Evolutionary conservation across 139 green algal species (phyloP).

Genomic region (Volvox africanus): DNA sequence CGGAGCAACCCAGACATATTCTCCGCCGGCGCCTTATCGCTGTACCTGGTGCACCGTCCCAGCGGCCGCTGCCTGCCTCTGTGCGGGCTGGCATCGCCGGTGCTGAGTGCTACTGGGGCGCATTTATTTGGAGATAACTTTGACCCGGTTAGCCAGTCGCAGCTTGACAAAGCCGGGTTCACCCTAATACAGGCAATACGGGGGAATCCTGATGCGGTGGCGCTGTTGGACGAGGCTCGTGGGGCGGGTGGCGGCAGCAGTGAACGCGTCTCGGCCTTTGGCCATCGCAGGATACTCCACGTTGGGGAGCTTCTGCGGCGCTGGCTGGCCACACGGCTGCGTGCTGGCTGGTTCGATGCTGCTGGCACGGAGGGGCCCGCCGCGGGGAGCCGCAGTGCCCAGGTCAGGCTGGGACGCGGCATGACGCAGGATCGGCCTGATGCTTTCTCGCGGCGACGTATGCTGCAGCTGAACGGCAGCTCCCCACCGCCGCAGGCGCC

Average conservation of each 20-base stretch:
- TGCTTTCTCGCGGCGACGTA: no score
- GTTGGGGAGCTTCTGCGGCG: neutral
- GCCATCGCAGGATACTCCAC: neutral
- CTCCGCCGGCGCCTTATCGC: neutral
- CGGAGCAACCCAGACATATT: neutral
- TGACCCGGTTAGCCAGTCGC: neutral
- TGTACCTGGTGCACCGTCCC: conserved; percentile 10
- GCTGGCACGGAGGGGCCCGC: neutral
- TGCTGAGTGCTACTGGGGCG: neutral
- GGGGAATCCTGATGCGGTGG: neutral
- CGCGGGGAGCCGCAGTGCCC: no score
- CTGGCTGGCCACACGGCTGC: neutral
- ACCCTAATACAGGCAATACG: conserved; percentile 20
- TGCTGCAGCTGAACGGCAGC: no score
- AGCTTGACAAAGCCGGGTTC: neutral
- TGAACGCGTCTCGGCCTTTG: neutral
- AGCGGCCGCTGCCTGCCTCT: conserved; percentile 6
- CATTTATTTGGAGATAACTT: neutral
- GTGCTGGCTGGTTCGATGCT: neutral
- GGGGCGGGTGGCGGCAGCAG: neutral
- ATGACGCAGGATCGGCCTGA: no score
- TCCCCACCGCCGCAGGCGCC: no score
- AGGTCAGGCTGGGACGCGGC: no score
- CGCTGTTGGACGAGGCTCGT: neutral
- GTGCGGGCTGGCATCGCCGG: conserved; percentile 17